Percentiles rank a stretch among this genome's conserved stretches.
Conservation (phyloP, 2,329 filamentous ascomycete species). For the Sporothrix brunneoviolacea region DNA sequence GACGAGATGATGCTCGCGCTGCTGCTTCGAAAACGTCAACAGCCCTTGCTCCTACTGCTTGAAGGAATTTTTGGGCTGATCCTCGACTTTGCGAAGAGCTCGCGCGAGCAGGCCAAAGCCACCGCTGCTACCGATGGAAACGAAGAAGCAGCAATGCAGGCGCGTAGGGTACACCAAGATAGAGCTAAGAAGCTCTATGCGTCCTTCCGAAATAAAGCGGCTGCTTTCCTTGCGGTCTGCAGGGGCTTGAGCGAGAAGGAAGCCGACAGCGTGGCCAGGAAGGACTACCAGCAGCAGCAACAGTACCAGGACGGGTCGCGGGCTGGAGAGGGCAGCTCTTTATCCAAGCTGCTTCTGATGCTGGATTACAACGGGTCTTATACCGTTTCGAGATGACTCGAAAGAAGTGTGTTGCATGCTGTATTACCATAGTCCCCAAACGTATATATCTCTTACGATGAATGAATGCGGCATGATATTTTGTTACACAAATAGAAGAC, state of each 20-base stretch:
- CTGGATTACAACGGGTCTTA: slow-evolving; percentile 24
- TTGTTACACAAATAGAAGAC: not conserved
- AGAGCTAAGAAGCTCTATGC: slow-evolving; percentile 46
- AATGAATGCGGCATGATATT: no score
- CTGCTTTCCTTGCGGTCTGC: slow-evolving; percentile 68
- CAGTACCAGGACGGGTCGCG: slow-evolving; percentile 12
- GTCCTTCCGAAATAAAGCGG: slow-evolving; percentile 63
- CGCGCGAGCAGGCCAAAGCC: slow-evolving; percentile 31
- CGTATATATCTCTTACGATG: no score
- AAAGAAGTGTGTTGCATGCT: no score
- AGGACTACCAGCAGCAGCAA: slow-evolving; percentile 19
- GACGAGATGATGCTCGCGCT: slow-evolving; percentile 69
- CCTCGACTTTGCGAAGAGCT: slow-evolving; percentile 59
- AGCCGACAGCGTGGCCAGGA: slow-evolving; percentile 31
- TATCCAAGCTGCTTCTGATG: slow-evolving; percentile 23
- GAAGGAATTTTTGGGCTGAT: slow-evolving; percentile 70
- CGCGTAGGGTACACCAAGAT: slow-evolving; percentile 23
- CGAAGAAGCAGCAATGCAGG: not conserved
- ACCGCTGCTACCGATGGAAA: slow-evolving; percentile 4
- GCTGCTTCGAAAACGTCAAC: slow-evolving; percentile 67
- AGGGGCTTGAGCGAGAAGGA: slow-evolving; percentile 60
- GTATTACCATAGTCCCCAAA: no score
- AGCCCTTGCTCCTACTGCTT: slow-evolving; percentile 63
- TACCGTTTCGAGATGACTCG: no score
- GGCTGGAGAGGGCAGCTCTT: slow-evolving; percentile 17